Conservation (phyloP, 352 stramenopile species). For the Elongisporangium anandrum region DNA sequence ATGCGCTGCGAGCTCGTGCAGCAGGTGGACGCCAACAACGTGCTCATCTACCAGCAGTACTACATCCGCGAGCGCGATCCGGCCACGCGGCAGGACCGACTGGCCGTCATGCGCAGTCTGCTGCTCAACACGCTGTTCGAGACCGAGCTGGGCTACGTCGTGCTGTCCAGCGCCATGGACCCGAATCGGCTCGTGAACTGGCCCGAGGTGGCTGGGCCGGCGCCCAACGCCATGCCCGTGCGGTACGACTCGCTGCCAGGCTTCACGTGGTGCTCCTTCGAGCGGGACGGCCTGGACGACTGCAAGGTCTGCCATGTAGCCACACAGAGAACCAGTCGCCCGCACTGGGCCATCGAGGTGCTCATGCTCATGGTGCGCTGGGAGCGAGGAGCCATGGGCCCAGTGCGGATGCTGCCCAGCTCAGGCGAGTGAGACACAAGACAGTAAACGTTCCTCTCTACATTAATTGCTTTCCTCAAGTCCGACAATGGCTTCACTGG, state of each 20-base stretch:
- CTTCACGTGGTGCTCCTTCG: neutral
- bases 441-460: no score
- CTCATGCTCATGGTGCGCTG: constrained; percentile 39
- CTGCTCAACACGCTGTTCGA: neutral
- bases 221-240: neutral
- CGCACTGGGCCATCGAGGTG: constrained; percentile 50
- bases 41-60: constrained; percentile 5
- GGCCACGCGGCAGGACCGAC: neutral
- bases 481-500: neutral
- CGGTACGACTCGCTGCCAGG: neutral
- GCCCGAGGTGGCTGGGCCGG: neutral
- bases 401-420: constrained; percentile 29
- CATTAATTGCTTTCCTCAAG: neutral
- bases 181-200: neutral
- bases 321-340: constrained; percentile 27
- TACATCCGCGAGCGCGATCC: neutral
- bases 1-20: constrained; percentile 6
- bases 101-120: neutral
- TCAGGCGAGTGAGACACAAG: no score
- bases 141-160: neutral
- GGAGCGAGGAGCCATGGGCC: constrained; percentile 31
- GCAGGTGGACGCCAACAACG: constrained; percentile 6
- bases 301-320: constrained; percentile 29
- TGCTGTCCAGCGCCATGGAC: neutral
- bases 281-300: constrained; percentile 1